A percentile compares a stretch with the other conserved stretches of the same genome.
Evolutionary conservation across 306 rosid genomes (phyloP).

Genomic region (Cicer cuneatum): DNA sequence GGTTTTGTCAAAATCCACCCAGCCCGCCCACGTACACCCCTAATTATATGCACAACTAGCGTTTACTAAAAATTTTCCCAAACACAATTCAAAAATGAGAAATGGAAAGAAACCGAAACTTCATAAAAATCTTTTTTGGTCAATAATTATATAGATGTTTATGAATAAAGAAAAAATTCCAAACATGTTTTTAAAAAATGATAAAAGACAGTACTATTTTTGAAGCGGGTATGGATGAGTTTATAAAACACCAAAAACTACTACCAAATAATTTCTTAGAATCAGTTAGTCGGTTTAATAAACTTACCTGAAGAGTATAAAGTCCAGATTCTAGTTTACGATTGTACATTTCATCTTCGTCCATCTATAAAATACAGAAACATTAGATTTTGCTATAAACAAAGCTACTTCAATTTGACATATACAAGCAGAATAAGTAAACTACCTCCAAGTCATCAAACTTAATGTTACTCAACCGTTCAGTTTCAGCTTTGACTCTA

Average conservation of each 20-base stretch:
- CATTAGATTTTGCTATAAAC: neutral
- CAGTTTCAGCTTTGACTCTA: conserved; percentile 82
- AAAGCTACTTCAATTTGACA: conserved; percentile 14
- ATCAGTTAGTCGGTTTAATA: conserved; percentile 16
- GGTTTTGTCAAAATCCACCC: no score
- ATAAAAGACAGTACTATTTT: neutral
- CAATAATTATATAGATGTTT: conserved; percentile 7
- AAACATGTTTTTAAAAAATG: conserved; percentile 19
- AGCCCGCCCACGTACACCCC: no score
- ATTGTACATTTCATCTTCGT: conserved; percentile 93
- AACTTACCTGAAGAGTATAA: conserved; percentile 84
- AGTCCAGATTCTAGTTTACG: conserved; percentile 94
- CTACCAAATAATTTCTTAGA: conserved; percentile 12
- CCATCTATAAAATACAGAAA: conserved; percentile 65
- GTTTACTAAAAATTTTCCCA: neutral
- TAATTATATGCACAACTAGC: conserved; percentile 5
- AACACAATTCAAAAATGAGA: conserved; percentile 15
- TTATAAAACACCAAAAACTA: conserved; percentile 17
- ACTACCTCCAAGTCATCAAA: conserved; percentile 90
- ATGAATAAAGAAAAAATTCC: conserved; percentile 32
- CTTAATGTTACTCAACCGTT: conserved; percentile 65
- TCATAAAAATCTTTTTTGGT: conserved; percentile 4
- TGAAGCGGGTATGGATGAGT: conserved; percentile 9
- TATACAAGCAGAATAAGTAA: conserved; percentile 23
- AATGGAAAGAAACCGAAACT: conserved; percentile 6